Base-by-base conservation (phyloP, 148 eudicot species). In the Arbutus unedo region DNA sequence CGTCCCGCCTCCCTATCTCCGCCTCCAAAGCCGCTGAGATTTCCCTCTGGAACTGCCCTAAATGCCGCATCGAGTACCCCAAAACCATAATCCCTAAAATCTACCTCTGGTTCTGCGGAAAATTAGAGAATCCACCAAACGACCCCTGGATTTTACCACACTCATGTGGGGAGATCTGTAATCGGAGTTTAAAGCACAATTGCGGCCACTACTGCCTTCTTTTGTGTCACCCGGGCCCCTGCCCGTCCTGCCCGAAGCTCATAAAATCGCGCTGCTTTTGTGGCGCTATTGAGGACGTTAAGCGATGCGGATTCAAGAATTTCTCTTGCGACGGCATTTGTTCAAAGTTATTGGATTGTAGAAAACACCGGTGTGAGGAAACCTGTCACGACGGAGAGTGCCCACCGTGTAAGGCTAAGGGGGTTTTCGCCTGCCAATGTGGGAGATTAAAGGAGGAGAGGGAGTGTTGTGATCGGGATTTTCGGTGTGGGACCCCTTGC, bases 131-230 rank as follows among this genome's bases (percentile, higher is more conserved):
- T 84, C 99, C 99, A 11, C 70, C 82, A 59, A 85, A 76, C 82
- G 99, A 96, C 87, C 98, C 99, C 0, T 96, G 99, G 99, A 85
- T 96, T 53, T 84, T 96, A 64, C 96, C 99, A 0, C 99, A 96
- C 88, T 96, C 99, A 4, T 96, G 99, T 55, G 99, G 99, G 53
- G 99, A 94, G 79, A 77, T 96, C 3, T 96, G 99, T 77, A 88
- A 92, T 19, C 83, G 97, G 73, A 76, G 89, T 25, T 85, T 96
- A 87, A 90, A 79, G 85, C 72, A 90, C 68, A 83, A 90, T 3
- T 96, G 99, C 81, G 99, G 99, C 31, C 99, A 96, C 80, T 14
- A 31, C 68, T 96, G 98, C 85, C 84, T 96, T 81, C 86, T 96
- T 80, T 55, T 96, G 57, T 96, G 99, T 53, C 99, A 97, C 67